A percentile compares a stretch with the other conserved stretches of the same genome.
Conservation (phyloP, 768 basidiomycete species). For the Boletales sp. region DNA sequence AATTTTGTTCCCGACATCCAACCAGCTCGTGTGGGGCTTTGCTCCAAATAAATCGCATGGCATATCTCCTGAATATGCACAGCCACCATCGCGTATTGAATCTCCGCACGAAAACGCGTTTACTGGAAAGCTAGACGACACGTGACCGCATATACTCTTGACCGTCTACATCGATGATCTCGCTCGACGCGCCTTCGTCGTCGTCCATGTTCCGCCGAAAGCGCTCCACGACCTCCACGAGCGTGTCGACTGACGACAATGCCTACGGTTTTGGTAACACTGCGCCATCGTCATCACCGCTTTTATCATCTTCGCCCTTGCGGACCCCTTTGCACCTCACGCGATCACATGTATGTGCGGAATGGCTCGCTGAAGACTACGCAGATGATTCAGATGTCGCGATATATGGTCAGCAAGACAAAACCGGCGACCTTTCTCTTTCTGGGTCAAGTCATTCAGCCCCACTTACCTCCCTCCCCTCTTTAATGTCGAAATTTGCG, state of each 20-base stretch:
- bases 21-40: too few species aligned
- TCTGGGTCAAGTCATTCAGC: conserved; percentile 5
- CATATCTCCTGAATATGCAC: not conserved
- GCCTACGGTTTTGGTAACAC: not conserved
- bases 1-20: too few species aligned
- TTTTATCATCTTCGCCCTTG: conserved; percentile 18
- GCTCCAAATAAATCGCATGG: too few species aligned
- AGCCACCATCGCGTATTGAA: conserved; percentile 8
- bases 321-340: conserved; percentile 11
- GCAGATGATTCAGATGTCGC: not conserved
- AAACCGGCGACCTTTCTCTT: not conserved
- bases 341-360: conserved; percentile 1
- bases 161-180: conserved; percentile 27
- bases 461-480: conserved; percentile 13
- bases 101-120: conserved; percentile 36
- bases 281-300: conserved; percentile 16
- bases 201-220: conserved; percentile 19
- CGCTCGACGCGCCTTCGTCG: conserved; percentile 6
- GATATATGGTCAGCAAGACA: not conserved
- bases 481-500: conserved; percentile 15
- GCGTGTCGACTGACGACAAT: not conserved
- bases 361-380: conserved; percentile 4
- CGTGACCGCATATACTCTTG: conserved; percentile 32
- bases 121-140: conserved; percentile 17
- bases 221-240: conserved; percentile 18